Evolutionary conservation across 1,284 basidiomycete species (phyloP).

Genomic region (Ustilago nuda): DNA sequence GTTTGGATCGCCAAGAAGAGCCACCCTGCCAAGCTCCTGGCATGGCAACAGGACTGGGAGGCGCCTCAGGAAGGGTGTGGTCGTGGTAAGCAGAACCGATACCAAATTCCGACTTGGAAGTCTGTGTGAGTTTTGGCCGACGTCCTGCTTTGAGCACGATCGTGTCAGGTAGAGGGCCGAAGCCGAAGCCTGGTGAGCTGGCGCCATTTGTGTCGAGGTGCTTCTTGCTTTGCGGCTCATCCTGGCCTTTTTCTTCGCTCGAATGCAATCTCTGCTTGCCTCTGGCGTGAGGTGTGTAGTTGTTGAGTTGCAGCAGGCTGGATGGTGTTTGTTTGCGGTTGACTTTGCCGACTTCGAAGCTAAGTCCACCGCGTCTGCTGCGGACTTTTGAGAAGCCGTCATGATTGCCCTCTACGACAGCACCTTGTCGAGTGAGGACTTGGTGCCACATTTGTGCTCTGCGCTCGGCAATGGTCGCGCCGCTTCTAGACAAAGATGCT

Average conservation of each 20-base stretch:
- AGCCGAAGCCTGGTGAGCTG: not conserved
- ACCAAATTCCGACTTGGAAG: slow-evolving; percentile 45
- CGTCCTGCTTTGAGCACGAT: slow-evolving; percentile 39
- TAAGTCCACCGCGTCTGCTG: slow-evolving; percentile 42
- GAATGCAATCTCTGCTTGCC: not conserved
- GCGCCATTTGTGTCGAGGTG: not conserved
- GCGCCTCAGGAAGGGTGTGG: slow-evolving; percentile 49
- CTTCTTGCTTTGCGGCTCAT: not conserved
- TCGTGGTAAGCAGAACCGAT: slow-evolving; percentile 45
- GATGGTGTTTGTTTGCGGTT: slow-evolving; percentile 23
- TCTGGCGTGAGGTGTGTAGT: slow-evolving; percentile 10
- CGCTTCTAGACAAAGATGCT: slow-evolving; percentile 2
- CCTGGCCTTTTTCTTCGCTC: not conserved
- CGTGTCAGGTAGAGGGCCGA: slow-evolving; percentile 13
- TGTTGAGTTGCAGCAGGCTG: slow-evolving; percentile 30
- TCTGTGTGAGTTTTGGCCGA: slow-evolving; percentile 15
- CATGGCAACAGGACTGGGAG: slow-evolving; percentile 65
- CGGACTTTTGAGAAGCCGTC: slow-evolving; percentile 34
- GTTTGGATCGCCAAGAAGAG: slow-evolving; percentile 43
- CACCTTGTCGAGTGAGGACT: slow-evolving; percentile 35
- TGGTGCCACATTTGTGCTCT: slow-evolving; percentile 49
- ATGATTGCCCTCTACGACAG: slow-evolving; percentile 27
- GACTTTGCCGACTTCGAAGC: slow-evolving; percentile 37
- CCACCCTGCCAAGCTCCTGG: slow-evolving; percentile 64
- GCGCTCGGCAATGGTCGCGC: slow-evolving; percentile 57